Evolutionary conservation across 179 eudicot genomes (phyloP), one percentile per base, ranked within the genome.

Genomic region (Sideroxylon spinosum): DNA sequence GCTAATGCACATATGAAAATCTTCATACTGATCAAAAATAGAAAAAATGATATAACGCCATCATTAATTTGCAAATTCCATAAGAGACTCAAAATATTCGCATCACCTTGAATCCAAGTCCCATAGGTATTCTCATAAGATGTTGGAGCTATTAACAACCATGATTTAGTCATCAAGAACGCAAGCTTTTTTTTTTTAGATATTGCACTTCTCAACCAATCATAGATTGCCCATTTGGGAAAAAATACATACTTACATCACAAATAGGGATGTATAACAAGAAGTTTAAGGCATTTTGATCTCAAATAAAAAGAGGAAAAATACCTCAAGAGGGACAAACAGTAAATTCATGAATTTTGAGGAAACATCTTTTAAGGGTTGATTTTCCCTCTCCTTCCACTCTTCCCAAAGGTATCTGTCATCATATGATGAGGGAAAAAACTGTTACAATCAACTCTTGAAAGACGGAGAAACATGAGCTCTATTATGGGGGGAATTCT

Each of bases 341-440:
- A 81, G 88, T 10, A 94, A 61, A 77, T 88, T 84, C 78, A 80
- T 65, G 81, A 92, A 90, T 74, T 85, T 90, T 28, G 80, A 79
- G 29, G 83, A 71, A 67, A 85, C 68, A 82, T 91, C 90, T 79
- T 89, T 92, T 48, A 83, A 71, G 26, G 81, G 65, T 20, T 77
- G 86, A 82, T 80, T 84, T 32, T 84, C 84, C 84, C 93, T 89
- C 80, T 84, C 97, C 81, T 87, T 95, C 98, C 98, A 95, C 86
- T 95, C 98, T 83, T 95, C 97, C 86, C 78, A 88, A 61, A 95
- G 84, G 76, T 91, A 95, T 79, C 98, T 95, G 93, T 67, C 75
- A 73, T 76, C 63, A 49, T 65, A 64, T 23, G 68, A 64, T 25
- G 68, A 23, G 20, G 64, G 64, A 60, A 60, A 13, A 32, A 64